Base-by-base conservation (phyloP, 352 stramenopile genomes). In the Phytophthora macrochlamydospora region DNA sequence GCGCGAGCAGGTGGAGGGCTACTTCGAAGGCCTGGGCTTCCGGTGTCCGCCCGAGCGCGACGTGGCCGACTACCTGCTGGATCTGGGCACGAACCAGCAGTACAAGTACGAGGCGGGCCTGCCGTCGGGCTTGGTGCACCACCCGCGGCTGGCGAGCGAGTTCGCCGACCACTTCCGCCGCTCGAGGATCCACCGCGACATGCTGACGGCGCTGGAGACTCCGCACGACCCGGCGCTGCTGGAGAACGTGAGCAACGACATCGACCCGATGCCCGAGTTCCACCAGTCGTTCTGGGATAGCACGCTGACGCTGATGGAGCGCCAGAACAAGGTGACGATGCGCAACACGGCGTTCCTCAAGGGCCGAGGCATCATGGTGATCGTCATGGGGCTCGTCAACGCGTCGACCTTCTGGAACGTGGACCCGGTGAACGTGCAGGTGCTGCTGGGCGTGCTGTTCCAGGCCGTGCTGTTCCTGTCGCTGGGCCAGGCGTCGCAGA, bases 401-500 rank as follows among this genome's bases (percentile, higher is more conserved):
- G 51, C 58, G 9, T 71, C 52, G 18, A 77, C 69, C 9, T 87
- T 87, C 59, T 86, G 73, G 68, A 61, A 82, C 35, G 62, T 84
- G 46, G 71, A 85, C 51, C 71, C 69, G 14, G 52, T 43, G 38
- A 57, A 82, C 8, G 56, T 80, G 3, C 62, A 78, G 53, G 66
- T 81, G 51, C 45, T 90, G 8, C 69, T 95, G 56, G 87, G 91
- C 35, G 71, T 94, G 44, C 63, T 96, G 7, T 97, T 94, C 65
- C 73, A 86, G 52, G 75, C 73, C 24, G 65, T 94, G 28, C 76
- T 97, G 57, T 95, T 92, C 63, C 68, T 92, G 12, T 77, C 79
- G 30, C 51, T 97, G 18, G 83, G 82, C n/a, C 77, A 87, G 32
- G 87, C 89, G 56, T 69, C 86, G 12, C 78, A 90, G 53, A 75